Percentiles rank a stretch among this genome's conserved stretches.
phyloP scores from a whole-genome alignment of 192 early-diverging fungal genomes.

The Coemansia sp. region DNA sequence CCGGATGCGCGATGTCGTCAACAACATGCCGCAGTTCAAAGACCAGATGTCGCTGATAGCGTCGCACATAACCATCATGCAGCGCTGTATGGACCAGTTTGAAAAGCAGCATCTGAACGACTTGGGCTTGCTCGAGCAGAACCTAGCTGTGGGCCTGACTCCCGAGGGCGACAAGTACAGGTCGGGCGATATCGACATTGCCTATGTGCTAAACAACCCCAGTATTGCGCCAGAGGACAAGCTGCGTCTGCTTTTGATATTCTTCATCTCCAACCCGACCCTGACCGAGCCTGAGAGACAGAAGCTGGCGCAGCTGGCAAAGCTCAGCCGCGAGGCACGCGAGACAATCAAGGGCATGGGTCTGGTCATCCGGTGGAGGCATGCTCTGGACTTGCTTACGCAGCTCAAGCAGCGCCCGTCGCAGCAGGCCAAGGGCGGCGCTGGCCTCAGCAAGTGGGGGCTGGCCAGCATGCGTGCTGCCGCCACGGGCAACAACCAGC shows the following conservation, averaged over 20 bases:
- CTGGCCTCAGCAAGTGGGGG: conserved; percentile 38
- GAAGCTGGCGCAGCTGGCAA: conserved; percentile 49
- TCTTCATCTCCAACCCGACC: conserved; percentile 46
- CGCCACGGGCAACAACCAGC: conserved; percentile 1
- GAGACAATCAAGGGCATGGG: conserved; percentile 52
- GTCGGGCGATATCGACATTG: conserved; percentile 47
- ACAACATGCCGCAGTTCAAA: conserved; percentile 51
- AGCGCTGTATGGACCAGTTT: conserved; percentile 55
- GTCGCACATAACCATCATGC: conserved; percentile 54
- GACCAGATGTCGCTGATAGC: conserved; percentile 48
- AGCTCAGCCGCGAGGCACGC: conserved; percentile 41
- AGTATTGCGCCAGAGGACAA: conserved; percentile 50
- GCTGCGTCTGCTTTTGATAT: conserved; percentile 37
- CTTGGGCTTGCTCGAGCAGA: conserved; percentile 55
- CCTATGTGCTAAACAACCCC: conserved; percentile 44
- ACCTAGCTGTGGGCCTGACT: conserved; percentile 51
- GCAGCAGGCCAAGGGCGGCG: conserved; percentile 27
- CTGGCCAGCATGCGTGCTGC: conserved; percentile 29
- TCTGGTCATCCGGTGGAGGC: conserved; percentile 47
- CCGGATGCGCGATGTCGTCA: conserved; percentile 50
- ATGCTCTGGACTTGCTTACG: conserved; percentile 47
- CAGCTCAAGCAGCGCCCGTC: conserved; percentile 37
- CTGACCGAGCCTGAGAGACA: conserved; percentile 43
- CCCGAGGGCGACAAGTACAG: conserved; percentile 50
- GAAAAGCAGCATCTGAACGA: conserved; percentile 42